Conservation (phyloP, 2,329 filamentous ascomycete species). For the Polytolypa hystricis region DNA sequence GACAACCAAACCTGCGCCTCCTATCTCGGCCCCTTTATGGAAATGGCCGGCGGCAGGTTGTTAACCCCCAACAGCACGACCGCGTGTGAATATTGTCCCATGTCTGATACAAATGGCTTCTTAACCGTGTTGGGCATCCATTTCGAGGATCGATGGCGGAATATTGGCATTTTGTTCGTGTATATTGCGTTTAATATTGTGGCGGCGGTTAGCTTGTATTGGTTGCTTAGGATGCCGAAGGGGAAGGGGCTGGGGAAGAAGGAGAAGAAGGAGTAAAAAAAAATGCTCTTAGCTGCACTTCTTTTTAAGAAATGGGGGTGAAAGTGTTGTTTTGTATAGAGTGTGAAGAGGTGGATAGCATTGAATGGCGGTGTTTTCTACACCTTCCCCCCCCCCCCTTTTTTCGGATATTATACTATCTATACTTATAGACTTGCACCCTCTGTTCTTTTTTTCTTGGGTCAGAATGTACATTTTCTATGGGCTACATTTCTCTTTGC, state of each 20-base stretch:
- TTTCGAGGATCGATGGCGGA: constrained; percentile 49
- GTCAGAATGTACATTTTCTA: too few species aligned
- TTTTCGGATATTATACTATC: too few species aligned
- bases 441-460: too few species aligned
- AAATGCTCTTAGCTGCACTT: not conserved
- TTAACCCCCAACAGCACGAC: constrained; percentile 36
- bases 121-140: constrained; percentile 31
- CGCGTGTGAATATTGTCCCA: constrained; percentile 41
- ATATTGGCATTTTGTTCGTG: constrained; percentile 59
- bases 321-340: too few species aligned
- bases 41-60: constrained; percentile 23
- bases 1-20: constrained; percentile 49
- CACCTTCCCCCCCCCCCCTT: too few species aligned
- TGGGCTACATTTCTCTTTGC: too few species aligned
- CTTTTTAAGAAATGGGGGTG: not conserved
- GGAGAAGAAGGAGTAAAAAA: constrained; percentile 10
- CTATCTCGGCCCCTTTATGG: constrained; percentile 36
- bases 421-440: too few species aligned
- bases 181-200: constrained; percentile 55
- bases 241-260: constrained; percentile 9
- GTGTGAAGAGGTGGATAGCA: too few species aligned
- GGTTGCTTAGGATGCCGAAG: constrained; percentile 46
- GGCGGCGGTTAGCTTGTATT: constrained; percentile 51
- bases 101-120: constrained; percentile 38
- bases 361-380: too few species aligned